phyloP scores from a whole-genome alignment of 306 rosid genomes.

The Boehmeria nivea region DNA sequence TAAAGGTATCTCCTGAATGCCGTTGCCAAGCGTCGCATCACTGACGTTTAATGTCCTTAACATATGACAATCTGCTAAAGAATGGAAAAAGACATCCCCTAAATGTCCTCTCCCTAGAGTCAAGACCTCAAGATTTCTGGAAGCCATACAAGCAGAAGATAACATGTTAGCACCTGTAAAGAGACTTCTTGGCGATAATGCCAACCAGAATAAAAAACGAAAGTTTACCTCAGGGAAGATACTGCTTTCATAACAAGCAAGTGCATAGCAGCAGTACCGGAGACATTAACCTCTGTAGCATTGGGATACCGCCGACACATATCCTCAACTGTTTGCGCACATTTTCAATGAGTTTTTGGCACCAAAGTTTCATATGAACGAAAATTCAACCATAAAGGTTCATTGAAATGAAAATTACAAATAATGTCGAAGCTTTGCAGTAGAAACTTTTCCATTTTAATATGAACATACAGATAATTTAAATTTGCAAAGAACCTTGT shows the following conservation, averaged over 20 bases:
- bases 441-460: too few relatives aligned
- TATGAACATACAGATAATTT: too few relatives aligned
- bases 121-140: slow-evolving; percentile 83
- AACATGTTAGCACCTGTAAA: slow-evolving; percentile 26
- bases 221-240: slow-evolving; percentile 55
- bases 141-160: slow-evolving; percentile 10
- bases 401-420: background rate
- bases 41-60: slow-evolving; percentile 64
- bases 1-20: slow-evolving; percentile 75
- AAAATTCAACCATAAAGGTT: slow-evolving; percentile 17
- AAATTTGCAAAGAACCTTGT: background rate
- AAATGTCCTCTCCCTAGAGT: slow-evolving; percentile 74
- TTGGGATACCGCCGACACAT: slow-evolving; percentile 95
- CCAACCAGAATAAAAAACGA: background rate
- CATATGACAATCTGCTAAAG: slow-evolving; percentile 63
- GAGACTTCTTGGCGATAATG: background rate
- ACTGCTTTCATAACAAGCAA: slow-evolving; percentile 77
- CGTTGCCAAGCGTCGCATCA: slow-evolving; percentile 85
- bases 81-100: slow-evolving; percentile 71
- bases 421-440: too few relatives aligned
- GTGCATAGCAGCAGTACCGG: slow-evolving; percentile 56
- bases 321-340: slow-evolving; percentile 69
- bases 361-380: too few relatives aligned
- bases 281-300: slow-evolving; percentile 79
- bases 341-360: slow-evolving; percentile 5